phyloP scores from a whole-genome alignment of 495 filamentous ascomycete genomes.

The Clavariopsis aquatica region DNA sequence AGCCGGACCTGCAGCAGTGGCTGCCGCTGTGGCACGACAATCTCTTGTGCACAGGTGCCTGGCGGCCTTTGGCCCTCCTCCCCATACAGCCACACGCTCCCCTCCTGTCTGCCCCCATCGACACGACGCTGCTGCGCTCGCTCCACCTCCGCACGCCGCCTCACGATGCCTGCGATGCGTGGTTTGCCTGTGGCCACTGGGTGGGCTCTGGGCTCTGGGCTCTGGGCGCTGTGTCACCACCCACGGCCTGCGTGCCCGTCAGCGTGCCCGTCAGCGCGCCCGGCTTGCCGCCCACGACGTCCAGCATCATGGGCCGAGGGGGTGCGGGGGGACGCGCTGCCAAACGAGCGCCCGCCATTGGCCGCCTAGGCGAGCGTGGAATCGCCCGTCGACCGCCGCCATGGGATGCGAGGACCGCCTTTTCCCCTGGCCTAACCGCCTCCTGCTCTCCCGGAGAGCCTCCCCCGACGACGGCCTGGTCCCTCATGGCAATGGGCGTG shows the following conservation, averaged over 20 bases:
- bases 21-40: neutral
- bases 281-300: neutral
- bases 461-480: neutral
- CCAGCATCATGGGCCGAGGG: neutral
- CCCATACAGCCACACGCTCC: no score
- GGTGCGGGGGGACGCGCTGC: constrained; percentile 11
- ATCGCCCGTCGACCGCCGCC: constrained; percentile 14
- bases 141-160: no score
- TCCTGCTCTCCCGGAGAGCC: neutral
- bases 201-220: neutral
- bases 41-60: neutral
- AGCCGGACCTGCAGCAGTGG: constrained; percentile 10
- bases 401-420: constrained; percentile 9
- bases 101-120: no score
- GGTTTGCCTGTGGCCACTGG: neutral
- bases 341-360: neutral
- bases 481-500: neutral
- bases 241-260: neutral
- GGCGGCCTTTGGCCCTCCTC: no score
- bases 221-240: neutral
- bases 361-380: constrained; percentile 17
- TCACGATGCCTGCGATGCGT: no score
- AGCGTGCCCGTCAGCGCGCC: neutral
- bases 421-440: constrained; percentile 28
- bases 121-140: no score